phyloP scores from a whole-genome alignment of 345 rosid species.

The Eucalyptus camaldulensis region DNA sequence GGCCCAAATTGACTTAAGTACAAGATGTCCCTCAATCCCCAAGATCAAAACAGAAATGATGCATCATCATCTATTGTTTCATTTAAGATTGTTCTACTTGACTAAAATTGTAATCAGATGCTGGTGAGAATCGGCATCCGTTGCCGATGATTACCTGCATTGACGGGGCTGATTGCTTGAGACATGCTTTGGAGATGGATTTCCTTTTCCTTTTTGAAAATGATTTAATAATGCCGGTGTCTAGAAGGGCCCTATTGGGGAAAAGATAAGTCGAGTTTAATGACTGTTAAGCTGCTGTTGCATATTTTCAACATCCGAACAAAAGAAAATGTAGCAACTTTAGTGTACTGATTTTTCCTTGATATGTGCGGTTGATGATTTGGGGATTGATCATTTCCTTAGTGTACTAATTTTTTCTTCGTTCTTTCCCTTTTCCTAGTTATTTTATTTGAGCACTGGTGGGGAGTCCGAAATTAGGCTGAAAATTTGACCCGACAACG shows the following conservation, averaged over 20 bases:
- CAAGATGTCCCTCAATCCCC: background rate
- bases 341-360: background rate
- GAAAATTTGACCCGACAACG: background rate
- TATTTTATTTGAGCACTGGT: background rate
- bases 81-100: background rate
- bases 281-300: background rate
- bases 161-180: background rate
- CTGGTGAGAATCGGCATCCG: background rate
- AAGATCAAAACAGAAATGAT: background rate
- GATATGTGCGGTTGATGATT: background rate
- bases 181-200: background rate
- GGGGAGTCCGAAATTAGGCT: background rate
- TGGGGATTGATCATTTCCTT: background rate
- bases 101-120: background rate
- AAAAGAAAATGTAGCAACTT: background rate
- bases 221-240: background rate
- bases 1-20: background rate
- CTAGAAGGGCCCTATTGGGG: background rate
- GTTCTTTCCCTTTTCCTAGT: background rate
- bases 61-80: background rate
- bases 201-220: background rate
- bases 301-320: background rate
- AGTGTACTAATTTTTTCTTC: background rate
- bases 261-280: background rate
- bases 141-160: background rate